Base-by-base conservation (phyloP, 164 flowering plant genomes). In the Taxillus chinensis region DNA sequence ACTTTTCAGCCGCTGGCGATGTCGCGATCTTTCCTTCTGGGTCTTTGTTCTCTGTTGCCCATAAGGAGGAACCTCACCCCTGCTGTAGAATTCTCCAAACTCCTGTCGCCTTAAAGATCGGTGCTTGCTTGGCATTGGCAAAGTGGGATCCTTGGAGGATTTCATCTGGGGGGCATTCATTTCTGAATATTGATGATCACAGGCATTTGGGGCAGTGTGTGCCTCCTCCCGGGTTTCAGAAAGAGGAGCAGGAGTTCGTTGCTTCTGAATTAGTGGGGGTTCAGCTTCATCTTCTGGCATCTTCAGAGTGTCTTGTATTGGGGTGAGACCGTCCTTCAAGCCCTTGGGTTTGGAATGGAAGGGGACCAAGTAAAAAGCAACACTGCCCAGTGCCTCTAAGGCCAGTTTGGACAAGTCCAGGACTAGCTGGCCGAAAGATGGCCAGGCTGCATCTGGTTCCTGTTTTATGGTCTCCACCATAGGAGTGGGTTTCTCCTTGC, bases 281-380 rank as follows among this genome's bases (percentile, higher is more conserved):
- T 77, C 77, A 12, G 65, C 69, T 64, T 78, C 83, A 68, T 92
- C 95, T 67, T 87, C 96, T 12, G 96, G 96, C 92, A 92, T 85
- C 61, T 70, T 69, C 7, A 87, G 87, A 61, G 75, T 41, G 73
- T 89, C 98, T 73, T 80, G 79, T 41, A 91, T 12, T 70, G 98
- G 98, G 16, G 85, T 81, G 53, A 92, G 92, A 64, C 79, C 79
- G 46, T 73, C 69, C 70, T 67, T 83, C 71, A 76, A 57, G n/a
- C 62, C 68, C 38, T 65, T 67, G 0, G 72, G 39, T 58, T 70
- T 65, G 55, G 78, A 45, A 37, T 68, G 72, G 16, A 70, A 64
- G 40, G 92, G 96, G n/a, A 83, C 39, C 42, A 80, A 67, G 48
- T 72, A 71, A 4, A 75, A 62, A 43, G 81, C 66, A 14, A 71